phyloP scores from a whole-genome alignment of 345 rosid species.

The Pistacia atlantica region DNA sequence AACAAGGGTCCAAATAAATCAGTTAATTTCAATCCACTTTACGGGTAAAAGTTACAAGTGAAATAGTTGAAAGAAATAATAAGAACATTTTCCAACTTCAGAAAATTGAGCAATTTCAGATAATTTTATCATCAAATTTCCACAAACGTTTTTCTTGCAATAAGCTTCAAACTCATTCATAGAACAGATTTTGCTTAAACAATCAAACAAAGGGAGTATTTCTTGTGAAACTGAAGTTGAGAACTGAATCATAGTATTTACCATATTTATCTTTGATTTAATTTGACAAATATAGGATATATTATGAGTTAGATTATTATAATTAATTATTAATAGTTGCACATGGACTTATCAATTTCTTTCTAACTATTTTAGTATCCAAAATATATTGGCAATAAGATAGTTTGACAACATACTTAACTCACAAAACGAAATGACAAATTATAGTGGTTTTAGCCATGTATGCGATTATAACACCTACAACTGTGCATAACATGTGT shows the following conservation, averaged over 20 bases:
- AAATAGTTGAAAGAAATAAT: not conserved
- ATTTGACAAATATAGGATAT: not conserved
- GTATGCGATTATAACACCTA: slow-evolving; percentile 6
- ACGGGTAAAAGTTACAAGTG: not conserved
- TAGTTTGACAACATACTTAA: not conserved
- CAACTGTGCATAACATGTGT: not conserved
- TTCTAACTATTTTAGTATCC: not conserved
- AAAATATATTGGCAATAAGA: not conserved
- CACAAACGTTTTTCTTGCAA: not conserved
- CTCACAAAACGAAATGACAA: not conserved
- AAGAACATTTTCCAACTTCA: slow-evolving; percentile 3
- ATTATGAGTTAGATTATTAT: not conserved
- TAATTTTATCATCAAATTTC: not conserved
- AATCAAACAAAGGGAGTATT: not conserved
- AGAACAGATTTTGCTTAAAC: not conserved
- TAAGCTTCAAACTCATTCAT: not conserved
- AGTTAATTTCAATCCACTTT: slow-evolving; percentile 6
- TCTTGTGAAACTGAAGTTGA: not conserved
- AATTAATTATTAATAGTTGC: not conserved
- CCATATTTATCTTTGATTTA: not conserved
- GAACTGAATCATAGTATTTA: slow-evolving; percentile 1
- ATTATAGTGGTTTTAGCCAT: not conserved
- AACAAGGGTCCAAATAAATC: slow-evolving; percentile 12
- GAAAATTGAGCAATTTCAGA: not conserved
- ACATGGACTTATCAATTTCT: not conserved